Conservation (phyloP, 2,329 filamentous ascomycete species). For the Aureobasidium sp. region DNA sequence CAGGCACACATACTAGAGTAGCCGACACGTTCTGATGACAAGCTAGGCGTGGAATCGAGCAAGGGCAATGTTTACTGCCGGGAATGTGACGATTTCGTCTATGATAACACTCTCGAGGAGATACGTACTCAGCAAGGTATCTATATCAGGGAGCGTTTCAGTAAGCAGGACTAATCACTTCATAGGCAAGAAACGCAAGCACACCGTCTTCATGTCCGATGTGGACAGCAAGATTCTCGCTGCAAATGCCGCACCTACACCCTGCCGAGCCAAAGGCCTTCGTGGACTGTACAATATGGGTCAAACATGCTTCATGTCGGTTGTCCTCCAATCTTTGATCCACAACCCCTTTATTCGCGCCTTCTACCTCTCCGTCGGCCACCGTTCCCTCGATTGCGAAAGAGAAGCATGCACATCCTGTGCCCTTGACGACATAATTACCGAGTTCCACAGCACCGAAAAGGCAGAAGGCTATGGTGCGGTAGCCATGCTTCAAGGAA, state of each 20-base stretch:
- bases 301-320: slow-evolving; percentile 97
- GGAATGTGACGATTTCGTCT: slow-evolving; percentile 75
- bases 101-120: slow-evolving; percentile 73
- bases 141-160: slow-evolving; percentile 29
- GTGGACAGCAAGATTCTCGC: slow-evolving; percentile 65
- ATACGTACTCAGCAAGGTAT: slow-evolving; percentile 63
- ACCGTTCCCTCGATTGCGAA: slow-evolving; percentile 69
- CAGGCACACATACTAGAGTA: background rate
- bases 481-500: slow-evolving; percentile 78
- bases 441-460: slow-evolving; percentile 60
- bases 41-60: slow-evolving; percentile 66
- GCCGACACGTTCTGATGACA: background rate
- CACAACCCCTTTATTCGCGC: slow-evolving; percentile 89
- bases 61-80: slow-evolving; percentile 72
- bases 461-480: slow-evolving; percentile 86
- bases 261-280: slow-evolving; percentile 80
- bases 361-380: slow-evolving; percentile 87
- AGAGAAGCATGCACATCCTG: slow-evolving; percentile 52
- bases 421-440: slow-evolving; percentile 56
- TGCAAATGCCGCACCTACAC: slow-evolving; percentile 68
- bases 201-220: slow-evolving; percentile 50
- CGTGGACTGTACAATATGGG: slow-evolving; percentile 95
- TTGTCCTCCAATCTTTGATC: slow-evolving; percentile 85
- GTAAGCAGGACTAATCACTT: background rate
- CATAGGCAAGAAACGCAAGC: slow-evolving; percentile 59